A percentile compares a stretch with the other conserved stretches of the same genome.
These are phyloP conservation scores for Pythium phragmiticola DNA, from an alignment of 352 stramenopile genomes.

Conservation along the genomic window DNA sequence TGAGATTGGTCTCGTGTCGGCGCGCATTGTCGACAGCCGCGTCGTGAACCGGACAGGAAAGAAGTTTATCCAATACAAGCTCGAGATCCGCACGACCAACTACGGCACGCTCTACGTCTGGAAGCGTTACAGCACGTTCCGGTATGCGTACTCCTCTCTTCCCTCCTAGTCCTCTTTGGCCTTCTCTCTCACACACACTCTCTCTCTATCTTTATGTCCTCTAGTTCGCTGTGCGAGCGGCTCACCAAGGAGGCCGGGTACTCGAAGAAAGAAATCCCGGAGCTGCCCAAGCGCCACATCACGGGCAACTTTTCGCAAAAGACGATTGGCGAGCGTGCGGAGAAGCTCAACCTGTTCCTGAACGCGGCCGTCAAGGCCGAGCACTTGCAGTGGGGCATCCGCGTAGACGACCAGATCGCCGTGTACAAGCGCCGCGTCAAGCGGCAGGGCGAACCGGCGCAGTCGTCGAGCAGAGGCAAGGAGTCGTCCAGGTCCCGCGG, in stretches of 20 bases:
- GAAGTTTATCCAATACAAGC: conserved; percentile 90
- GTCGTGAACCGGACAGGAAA: conserved; percentile 82
- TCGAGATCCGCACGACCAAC: conserved; percentile 86
- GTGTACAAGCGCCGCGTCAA: conserved; percentile 90
- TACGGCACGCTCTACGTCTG: conserved; percentile 88
- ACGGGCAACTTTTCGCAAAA: conserved; percentile 83
- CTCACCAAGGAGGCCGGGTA: conserved; percentile 85
- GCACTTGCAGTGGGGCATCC: conserved; percentile 87
- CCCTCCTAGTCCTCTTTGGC: not conserved
- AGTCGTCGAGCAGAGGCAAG: conserved; percentile 5
- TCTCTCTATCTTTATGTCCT: conserved; percentile 5
- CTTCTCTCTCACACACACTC: not conserved
- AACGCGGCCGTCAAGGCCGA: conserved; percentile 72
- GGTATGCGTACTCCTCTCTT: conserved; percentile 31
- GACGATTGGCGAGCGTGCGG: conserved; percentile 75
- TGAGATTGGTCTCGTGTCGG: conserved; percentile 78
- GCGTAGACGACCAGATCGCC: conserved; percentile 84
- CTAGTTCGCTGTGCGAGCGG: conserved; percentile 75
- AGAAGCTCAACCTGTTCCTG: conserved; percentile 87
- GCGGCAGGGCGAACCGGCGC: conserved; percentile 34
- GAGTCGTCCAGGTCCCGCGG: conserved; percentile 23
- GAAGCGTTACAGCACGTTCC: conserved; percentile 89
- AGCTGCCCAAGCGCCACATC: conserved; percentile 82
- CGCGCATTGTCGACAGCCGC: conserved; percentile 81
- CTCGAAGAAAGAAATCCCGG: conserved; percentile 80